These are phyloP conservation scores for Neurospora terricola DNA, from an alignment of 495 filamentous ascomycete genomes.

Conservation along the genomic window DNA sequence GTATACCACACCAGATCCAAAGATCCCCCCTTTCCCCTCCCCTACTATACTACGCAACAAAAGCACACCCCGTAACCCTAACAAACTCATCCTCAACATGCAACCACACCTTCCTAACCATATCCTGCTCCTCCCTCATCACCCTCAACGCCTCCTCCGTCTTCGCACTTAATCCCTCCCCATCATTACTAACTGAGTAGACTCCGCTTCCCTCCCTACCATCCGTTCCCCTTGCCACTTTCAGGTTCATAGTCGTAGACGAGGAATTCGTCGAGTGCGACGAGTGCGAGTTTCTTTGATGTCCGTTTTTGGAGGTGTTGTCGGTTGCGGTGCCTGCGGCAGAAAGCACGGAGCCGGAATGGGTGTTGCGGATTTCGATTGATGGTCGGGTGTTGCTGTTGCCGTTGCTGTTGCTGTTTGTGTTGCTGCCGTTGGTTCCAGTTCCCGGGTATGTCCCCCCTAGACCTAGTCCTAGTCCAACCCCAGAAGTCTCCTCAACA, in stretches of 20 bases:
- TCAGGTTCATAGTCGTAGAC: background rate
- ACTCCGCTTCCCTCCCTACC: constrained; percentile 41
- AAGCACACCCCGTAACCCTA: constrained; percentile 21
- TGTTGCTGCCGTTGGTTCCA: too few relatives aligned
- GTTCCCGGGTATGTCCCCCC: background rate
- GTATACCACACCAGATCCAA: too few relatives aligned
- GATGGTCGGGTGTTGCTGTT: background rate
- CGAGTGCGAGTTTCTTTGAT: background rate
- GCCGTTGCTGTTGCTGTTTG: background rate
- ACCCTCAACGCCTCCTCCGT: constrained; percentile 27
- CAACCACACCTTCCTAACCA: constrained; percentile 36
- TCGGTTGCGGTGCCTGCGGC: background rate
- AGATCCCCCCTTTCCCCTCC: too few relatives aligned
- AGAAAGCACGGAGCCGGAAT: background rate
- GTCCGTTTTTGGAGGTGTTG: background rate
- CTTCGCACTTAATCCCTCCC: constrained; percentile 24
- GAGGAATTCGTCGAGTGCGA: background rate
- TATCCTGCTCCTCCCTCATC: constrained; percentile 28
- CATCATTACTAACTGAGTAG: constrained; percentile 39
- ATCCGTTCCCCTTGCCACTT: constrained; percentile 29
- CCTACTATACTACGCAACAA: background rate
- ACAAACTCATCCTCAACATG: constrained; percentile 40
- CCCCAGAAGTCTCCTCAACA: constrained; percentile 6
- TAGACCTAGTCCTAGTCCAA: too few relatives aligned
- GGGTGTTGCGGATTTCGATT: background rate